Evolutionary conservation across 2,329 filamentous ascomycete genomes (phyloP).

Genomic region (Myriangium duriaei): DNA sequence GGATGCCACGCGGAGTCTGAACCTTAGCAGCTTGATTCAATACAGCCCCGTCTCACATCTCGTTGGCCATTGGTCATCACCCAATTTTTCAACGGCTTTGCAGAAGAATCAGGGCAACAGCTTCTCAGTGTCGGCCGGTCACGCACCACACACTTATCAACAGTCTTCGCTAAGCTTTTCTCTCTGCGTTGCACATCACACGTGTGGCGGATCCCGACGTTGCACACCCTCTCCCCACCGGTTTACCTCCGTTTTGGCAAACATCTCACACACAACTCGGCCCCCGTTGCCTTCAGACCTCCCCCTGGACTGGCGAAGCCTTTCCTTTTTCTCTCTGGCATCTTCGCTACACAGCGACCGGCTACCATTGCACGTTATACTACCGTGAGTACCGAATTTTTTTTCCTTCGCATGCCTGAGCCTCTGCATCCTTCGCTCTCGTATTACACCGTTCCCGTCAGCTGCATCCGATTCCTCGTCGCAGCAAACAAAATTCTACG

Average conservation of each 20-base stretch:
- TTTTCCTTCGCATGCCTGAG: no score
- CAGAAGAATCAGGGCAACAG: constrained; percentile 2
- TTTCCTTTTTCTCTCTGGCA: constrained; percentile 7
- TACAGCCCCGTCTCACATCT: background rate
- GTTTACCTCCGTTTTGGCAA: background rate
- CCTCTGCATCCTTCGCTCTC: no score
- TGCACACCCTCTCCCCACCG: constrained; percentile 2
- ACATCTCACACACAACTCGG: background rate
- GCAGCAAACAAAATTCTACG: no score
- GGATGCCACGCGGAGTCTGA: no score
- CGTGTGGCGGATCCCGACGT: constrained; percentile 8
- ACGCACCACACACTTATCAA: background rate
- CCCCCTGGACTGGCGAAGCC: constrained; percentile 4
- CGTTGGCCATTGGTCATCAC: no score
- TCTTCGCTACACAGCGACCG: constrained; percentile 4
- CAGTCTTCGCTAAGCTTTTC: constrained; percentile 3
- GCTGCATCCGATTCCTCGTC: no score
- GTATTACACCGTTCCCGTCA: no score
- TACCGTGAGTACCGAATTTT: constrained; percentile 7
- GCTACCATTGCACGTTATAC: constrained; percentile 6
- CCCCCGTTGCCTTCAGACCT: background rate
- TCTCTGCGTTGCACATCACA: constrained; percentile 2
- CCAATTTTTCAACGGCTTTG: background rate
- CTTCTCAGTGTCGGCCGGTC: background rate
- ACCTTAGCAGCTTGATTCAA: no score